Percentiles rank a stretch among this genome's conserved stretches.
Evolutionary conservation across 2,329 filamentous ascomycete genomes (phyloP).

Genomic region (Lecanicillium sp.): DNA sequence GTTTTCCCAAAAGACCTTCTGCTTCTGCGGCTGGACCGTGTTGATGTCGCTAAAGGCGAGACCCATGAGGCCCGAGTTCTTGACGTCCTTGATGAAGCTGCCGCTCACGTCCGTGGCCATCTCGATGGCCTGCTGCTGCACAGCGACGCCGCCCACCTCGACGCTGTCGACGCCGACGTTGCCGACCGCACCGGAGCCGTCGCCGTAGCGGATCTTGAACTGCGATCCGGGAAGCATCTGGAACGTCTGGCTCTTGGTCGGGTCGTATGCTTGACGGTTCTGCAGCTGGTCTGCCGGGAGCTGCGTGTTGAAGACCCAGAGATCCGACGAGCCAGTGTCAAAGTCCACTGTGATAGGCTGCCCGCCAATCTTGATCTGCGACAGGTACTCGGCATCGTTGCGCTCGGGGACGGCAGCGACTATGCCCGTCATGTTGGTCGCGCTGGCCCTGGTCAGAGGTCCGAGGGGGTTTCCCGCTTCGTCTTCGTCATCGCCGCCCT

Average conservation of each 20-base stretch:
- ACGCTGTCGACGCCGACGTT: constrained; percentile 63
- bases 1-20: constrained; percentile 72
- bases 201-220: constrained; percentile 65
- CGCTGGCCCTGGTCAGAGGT: not conserved
- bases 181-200: constrained; percentile 57
- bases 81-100: constrained; percentile 53
- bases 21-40: constrained; percentile 53
- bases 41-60: constrained; percentile 62
- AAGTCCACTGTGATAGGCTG: constrained; percentile 65
- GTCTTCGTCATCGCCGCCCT: constrained; percentile 5
- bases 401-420: constrained; percentile 57
- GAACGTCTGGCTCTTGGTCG: constrained; percentile 30
- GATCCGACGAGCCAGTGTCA: constrained; percentile 69
- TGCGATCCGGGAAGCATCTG: constrained; percentile 34
- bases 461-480: not conserved
- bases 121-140: constrained; percentile 59
- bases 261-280: constrained; percentile 42
- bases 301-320: constrained; percentile 66
- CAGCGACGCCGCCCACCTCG: constrained; percentile 58
- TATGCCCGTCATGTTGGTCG: constrained; percentile 35
- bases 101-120: constrained; percentile 53
- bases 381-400: constrained; percentile 61
- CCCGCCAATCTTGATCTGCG: constrained; percentile 62
- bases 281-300: constrained; percentile 39
- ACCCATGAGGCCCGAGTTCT: constrained; percentile 63